Conservation (phyloP, 2,329 filamentous ascomycete species). For the Magnaporthiopsis poae region DNA sequence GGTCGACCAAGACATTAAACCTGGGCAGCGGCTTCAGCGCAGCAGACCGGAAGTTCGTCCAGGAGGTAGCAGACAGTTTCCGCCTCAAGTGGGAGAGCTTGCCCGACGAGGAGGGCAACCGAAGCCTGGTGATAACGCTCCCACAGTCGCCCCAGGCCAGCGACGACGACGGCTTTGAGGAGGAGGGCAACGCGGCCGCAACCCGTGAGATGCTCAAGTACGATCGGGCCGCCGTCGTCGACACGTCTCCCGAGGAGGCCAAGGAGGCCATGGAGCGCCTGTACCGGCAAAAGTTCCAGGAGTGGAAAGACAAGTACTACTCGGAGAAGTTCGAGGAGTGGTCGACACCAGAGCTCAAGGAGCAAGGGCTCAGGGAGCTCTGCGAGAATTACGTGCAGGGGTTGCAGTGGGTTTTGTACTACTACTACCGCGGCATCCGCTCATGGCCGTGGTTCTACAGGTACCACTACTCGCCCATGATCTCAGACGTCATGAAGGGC, state of each 20-base stretch:
- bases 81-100: constrained; percentile 49
- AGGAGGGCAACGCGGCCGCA: constrained; percentile 74
- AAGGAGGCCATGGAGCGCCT: constrained; percentile 70
- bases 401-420: constrained; percentile 93
- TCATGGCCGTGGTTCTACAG: constrained; percentile 98
- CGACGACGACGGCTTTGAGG: constrained; percentile 67
- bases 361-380: constrained; percentile 63
- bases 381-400: constrained; percentile 97
- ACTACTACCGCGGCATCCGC: constrained; percentile 93
- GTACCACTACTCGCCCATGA: constrained; percentile 96
- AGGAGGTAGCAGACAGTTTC: constrained; percentile 64
- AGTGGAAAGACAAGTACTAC: constrained; percentile 95
- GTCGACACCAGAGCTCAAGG: constrained; percentile 62
- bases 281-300: constrained; percentile 80
- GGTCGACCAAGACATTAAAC: constrained; percentile 56
- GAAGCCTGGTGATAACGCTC: constrained; percentile 42
- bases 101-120: constrained; percentile 45
- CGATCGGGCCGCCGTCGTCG: constrained; percentile 77
- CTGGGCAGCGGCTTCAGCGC: constrained; percentile 65
- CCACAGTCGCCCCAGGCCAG: constrained; percentile 22
- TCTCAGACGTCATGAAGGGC: constrained; percentile 78
- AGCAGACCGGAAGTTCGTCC: constrained; percentile 83
- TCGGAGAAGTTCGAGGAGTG: constrained; percentile 73
- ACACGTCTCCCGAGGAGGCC: constrained; percentile 68
- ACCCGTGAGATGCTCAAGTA: constrained; percentile 80